Percentiles rank a stretch among this genome's conserved stretches.
phyloP scores from a whole-genome alignment of 257 asterid species.

The Solanum clarkiae region DNA sequence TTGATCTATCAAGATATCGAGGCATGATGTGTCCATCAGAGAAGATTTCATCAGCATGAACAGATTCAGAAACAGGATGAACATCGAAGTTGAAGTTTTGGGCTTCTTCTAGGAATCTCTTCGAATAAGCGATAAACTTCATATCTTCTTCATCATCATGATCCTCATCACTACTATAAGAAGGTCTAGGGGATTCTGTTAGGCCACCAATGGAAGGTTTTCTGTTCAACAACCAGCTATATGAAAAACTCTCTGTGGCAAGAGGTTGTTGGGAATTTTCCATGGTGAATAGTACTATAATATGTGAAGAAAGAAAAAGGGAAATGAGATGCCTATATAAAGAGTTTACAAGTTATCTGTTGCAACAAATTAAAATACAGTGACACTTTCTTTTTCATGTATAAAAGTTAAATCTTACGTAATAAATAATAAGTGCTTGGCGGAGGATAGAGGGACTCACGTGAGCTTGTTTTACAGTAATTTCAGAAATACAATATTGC shows the following conservation, averaged over 20 bases:
- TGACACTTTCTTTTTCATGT: fast-evolving
- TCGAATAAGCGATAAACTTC: background rate
- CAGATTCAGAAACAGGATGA: conserved; percentile 23
- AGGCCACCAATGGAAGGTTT: conserved; percentile 15
- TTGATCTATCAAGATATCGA: conserved; percentile 11
- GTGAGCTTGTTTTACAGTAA: background rate
- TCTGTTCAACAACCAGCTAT: conserved; percentile 47
- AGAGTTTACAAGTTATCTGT: background rate
- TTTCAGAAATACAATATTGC: background rate
- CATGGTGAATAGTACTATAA: conserved; percentile 12
- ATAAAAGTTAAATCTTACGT: background rate
- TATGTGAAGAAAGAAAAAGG: background rate
- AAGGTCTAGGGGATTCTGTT: conserved; percentile 1
- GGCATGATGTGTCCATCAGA: conserved; percentile 48
- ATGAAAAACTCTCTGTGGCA: conserved; percentile 61
- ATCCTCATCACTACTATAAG: background rate
- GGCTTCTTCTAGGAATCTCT: conserved; percentile 7
- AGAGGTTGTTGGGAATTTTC: conserved; percentile 35
- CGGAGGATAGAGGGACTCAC: background rate
- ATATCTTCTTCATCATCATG: background rate
- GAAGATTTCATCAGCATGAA: conserved; percentile 53
- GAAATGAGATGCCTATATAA: conserved; percentile 4
- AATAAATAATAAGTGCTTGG: background rate
- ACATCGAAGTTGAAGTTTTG: conserved; percentile 39
- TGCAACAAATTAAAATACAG: background rate